Percentiles rank a stretch among this genome's conserved stretches.
Evolutionary conservation across 1,139 yeast genomes (phyloP).

Genomic region (Debaryomyces udenii): DNA sequence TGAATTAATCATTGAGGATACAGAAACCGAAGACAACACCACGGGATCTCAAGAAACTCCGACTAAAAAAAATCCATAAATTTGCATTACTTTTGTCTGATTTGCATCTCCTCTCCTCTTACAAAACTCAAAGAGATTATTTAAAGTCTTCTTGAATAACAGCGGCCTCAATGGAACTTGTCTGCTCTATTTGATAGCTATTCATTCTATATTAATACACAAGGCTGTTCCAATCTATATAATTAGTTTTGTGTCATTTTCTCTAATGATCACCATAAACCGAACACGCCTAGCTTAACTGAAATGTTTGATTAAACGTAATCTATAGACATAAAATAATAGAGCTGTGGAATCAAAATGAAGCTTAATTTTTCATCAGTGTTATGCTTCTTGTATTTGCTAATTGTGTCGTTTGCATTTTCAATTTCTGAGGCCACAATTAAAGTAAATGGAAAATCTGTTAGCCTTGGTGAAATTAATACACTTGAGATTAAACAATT

Average conservation of each 20-base stretch:
- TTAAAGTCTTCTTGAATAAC: too few relatives aligned
- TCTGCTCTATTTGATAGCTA: not conserved
- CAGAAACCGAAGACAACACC: not conserved
- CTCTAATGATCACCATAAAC: conserved; percentile 1
- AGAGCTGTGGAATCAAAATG: conserved; percentile 4
- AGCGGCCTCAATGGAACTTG: too few relatives aligned
- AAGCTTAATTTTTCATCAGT: conserved; percentile 1
- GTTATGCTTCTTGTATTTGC: conserved; percentile 5
- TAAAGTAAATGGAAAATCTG: conserved; percentile 26
- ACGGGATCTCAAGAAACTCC: not conserved
- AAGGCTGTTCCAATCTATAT: not conserved
- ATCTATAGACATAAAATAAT: conserved; percentile 1
- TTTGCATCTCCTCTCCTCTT: too few relatives aligned
- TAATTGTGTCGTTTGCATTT: conserved; percentile 24
- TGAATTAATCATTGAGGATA: not conserved
- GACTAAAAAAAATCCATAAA: too few relatives aligned
- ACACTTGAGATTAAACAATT: conserved; percentile 40
- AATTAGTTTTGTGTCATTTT: conserved; percentile 4
- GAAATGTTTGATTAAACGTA: not conserved
- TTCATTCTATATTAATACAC: conserved; percentile 1
- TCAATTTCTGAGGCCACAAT: conserved; percentile 33
- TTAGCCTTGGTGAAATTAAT: conserved; percentile 39
- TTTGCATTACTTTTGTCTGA: too few relatives aligned
- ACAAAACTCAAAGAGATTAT: too few relatives aligned
- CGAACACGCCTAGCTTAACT: conserved; percentile 7